Base-by-base conservation (phyloP, 2,329 filamentous ascomycete species). In the Monosporascus cannonballus region DNA sequence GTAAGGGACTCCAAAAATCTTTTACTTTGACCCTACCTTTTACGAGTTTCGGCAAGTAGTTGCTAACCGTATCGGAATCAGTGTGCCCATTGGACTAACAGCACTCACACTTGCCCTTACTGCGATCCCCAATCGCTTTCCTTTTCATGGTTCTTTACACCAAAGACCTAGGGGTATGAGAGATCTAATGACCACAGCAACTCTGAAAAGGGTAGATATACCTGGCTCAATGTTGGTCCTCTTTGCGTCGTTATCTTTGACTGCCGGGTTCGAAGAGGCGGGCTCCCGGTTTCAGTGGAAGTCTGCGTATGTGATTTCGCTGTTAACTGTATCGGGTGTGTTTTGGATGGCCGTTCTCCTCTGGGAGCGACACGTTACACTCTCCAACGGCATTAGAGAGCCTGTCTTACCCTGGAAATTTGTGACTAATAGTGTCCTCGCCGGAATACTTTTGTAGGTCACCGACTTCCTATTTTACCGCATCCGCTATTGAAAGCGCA, bases 361-460 rank as follows among this genome's bases (percentile, higher is more conserved):
- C 6, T 51, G 50, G 50, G 50, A 51, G 42, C 41, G 50, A 5
- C 27, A 22, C 14, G 30, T 47, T 36, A 51, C 50, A 8, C 15
- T 47, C 4, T 6, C 3, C 6, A 5, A 24, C 5, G 20, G 20
- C 7, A 6, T 51, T 17, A 6, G 24, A 39, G 50, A 51, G 44
- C 50, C 50, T 9, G n/a, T 41, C 6, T 41, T 41, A 6, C 38
- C 38, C 6, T 41, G 18, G 49, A 20, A 39, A 15, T 51, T 51
- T 34, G 41, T 34, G 9, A 38, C 27, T 38, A 45, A 18, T 20
- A 38, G 49, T 6, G 49, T 51, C 4, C 45, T 20, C 11, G 30
- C 45, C 30, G 49, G 49, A 22, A 45, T 51, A 38, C n/a, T 47
- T 24, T n/a, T 51, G 41, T 51, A 27, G 24, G 41, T 37, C 22